A percentile compares a stretch with the other conserved stretches of the same genome.
Conservation (phyloP, 441 rosid species). For the Populus hybrid region DNA sequence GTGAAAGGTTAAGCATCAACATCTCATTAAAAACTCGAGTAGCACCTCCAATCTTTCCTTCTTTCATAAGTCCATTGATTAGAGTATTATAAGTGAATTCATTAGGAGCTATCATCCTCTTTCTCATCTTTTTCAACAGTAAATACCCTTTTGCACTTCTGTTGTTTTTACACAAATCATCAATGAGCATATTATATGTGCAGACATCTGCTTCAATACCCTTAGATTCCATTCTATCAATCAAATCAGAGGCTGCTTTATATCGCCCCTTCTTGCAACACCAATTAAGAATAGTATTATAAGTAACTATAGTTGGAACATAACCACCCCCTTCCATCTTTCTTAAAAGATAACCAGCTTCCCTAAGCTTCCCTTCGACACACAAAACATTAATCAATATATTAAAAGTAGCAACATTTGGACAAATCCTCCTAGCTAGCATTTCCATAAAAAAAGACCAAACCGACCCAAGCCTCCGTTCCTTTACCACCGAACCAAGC, state of each 20-base stretch:
- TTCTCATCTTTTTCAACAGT: conserved; percentile 75
- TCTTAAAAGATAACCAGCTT: conserved; percentile 59
- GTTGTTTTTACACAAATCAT: conserved; percentile 65
- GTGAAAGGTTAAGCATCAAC: conserved; percentile 51
- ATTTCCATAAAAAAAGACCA: conserved; percentile 74
- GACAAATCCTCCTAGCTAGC: conserved; percentile 63
- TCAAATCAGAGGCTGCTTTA: conserved; percentile 55
- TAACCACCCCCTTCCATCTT: conserved; percentile 84
- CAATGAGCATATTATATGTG: conserved; percentile 75
- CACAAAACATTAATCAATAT: conserved; percentile 66
- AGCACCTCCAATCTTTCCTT: conserved; percentile 62
- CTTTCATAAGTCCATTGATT: conserved; percentile 68
- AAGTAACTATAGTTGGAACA: conserved; percentile 64
- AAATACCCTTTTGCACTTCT: conserved; percentile 79
- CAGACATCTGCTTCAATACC: conserved; percentile 72
- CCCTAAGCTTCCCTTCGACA: conserved; percentile 58
- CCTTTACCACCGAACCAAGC: conserved; percentile 54
- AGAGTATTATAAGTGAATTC: conserved; percentile 76
- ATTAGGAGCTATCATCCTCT: conserved; percentile 55
- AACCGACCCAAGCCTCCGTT: conserved; percentile 38
- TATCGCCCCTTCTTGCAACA: conserved; percentile 66
- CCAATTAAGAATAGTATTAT: conserved; percentile 79
- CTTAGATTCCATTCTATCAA: conserved; percentile 61
- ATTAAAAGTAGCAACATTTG: conserved; percentile 79
- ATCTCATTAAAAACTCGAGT: conserved; percentile 62